Evolutionary conservation across 352 stramenopile species (phyloP).

Genomic region (Globisporangium lucens): DNA sequence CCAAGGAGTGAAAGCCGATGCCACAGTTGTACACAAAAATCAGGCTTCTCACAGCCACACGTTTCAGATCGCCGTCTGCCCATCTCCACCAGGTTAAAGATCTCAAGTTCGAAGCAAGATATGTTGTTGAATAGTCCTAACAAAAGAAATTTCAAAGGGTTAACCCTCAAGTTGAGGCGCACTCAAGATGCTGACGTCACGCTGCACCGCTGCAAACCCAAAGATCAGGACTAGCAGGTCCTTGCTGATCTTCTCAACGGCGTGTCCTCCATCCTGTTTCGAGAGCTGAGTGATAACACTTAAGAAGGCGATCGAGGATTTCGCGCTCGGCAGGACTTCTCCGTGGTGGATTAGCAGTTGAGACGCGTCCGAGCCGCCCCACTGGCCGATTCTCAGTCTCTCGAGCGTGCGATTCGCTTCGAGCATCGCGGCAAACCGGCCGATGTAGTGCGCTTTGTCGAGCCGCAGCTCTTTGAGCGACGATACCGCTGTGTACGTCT

Average conservation of each 20-base stretch:
- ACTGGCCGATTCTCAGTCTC: neutral
- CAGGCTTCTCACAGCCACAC: neutral
- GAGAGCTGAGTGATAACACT: neutral
- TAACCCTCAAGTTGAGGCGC: neutral
- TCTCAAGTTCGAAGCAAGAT: neutral
- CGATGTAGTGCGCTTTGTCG: conserved; percentile 1
- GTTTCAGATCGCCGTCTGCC: neutral
- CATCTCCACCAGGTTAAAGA: neutral
- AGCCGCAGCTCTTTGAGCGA: conserved; percentile 3
- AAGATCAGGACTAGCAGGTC: neutral
- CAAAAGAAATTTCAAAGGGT: neutral
- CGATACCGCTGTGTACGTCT: neutral
- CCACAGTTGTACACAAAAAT: neutral
- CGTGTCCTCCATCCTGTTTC: neutral
- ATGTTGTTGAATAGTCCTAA: neutral
- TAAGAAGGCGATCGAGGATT: neutral
- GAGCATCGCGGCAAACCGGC: neutral
- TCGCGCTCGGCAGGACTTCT: neutral
- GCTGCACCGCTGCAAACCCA: neutral
- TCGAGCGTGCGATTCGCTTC: neutral
- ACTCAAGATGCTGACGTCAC: neutral
- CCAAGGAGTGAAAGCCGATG: too few relatives aligned
- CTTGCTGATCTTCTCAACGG: neutral
- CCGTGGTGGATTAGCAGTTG: neutral
- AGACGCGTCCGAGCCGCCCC: neutral